Percentiles rank a stretch among this genome's conserved stretches.
Evolutionary conservation across 2,329 filamentous ascomycete species (phyloP).

Genomic region (Cladosporium phlei): DNA sequence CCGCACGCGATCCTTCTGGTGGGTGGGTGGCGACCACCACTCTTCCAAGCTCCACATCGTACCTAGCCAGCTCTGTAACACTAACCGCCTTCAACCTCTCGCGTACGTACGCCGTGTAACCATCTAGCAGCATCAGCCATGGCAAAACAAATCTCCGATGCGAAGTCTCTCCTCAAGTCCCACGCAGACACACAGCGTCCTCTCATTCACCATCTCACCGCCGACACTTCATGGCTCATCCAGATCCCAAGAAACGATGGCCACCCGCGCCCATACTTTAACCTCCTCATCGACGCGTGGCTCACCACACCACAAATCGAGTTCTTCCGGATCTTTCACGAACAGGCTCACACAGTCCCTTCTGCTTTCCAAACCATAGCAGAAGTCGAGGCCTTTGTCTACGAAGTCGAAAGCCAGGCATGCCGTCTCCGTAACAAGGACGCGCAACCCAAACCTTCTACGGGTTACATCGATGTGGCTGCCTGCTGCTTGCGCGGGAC

Average conservation of each 20-base stretch:
- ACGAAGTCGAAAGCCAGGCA: constrained; percentile 45
- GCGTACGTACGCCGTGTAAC: too few relatives aligned
- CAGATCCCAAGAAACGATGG: constrained; percentile 54
- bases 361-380: constrained; percentile 52
- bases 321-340: constrained; percentile 60
- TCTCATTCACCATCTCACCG: constrained; percentile 61
- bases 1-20: background rate
- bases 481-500: constrained; percentile 63
- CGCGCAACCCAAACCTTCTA: background rate
- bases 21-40: background rate
- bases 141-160: constrained; percentile 2
- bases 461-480: constrained; percentile 52
- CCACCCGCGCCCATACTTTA: constrained; percentile 51
- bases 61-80: too few relatives aligned
- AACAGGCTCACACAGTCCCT: constrained; percentile 57
- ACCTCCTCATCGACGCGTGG: constrained; percentile 64
- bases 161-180: constrained; percentile 26
- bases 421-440: constrained; percentile 22
- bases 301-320: constrained; percentile 59
- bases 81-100: too few relatives aligned
- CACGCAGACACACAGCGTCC: constrained; percentile 44
- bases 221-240: constrained; percentile 64
- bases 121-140: background rate
- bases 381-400: constrained; percentile 51
- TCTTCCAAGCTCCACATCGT: background rate